Base-by-base conservation (phyloP, 116 monocot species). In the Zostera marina region DNA sequence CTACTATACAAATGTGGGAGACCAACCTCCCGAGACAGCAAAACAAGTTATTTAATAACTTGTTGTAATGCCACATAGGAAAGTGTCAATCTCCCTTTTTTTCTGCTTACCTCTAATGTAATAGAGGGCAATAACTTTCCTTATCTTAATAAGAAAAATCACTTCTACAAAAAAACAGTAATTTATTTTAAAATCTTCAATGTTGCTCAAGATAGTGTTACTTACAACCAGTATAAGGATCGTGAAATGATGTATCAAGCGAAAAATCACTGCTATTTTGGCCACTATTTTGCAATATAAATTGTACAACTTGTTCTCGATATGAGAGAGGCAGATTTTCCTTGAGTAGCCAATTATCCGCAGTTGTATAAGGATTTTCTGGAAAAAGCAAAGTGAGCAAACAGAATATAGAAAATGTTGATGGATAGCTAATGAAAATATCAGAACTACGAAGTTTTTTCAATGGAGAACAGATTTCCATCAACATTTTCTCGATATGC, bases 201-300 rank as follows among this genome's bases (percentile, higher is more conserved):
- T 54, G 25, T 5, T 59, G 42, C 43, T 22, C 41, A 14, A 8
- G 12, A 43, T 53, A 54, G 56, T 52, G 47, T 24, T 64, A 70
- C 73, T 72, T 83, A 98, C 98, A 63, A 9, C 98, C 98, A 60
- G 98, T 98, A 66, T 74, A 98, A 26, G 98, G 98, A 73, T 98
- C 98, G 44, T 71, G 75, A 61, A 83, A 98, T 64, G 91, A 81
- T 52, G 80, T 38, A 73, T 90, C 81, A 58, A 80, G 68, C 43
- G 77, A 72, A 63, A 87, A 74, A 42, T 80, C 65, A 32, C 32
- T 32, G 32, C 32, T 5, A 8, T 53, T 85, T 59, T 98, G 98
- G 19, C 90, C 86, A 46, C 78, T 62, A 66, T 89, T 98, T 69
- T 90, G 98, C 20, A 98, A 48, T 65, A 98, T 90, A 73, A 98